phyloP scores from a whole-genome alignment of 2,329 filamentous ascomycete species.

The Emydomyces testavorans region DNA sequence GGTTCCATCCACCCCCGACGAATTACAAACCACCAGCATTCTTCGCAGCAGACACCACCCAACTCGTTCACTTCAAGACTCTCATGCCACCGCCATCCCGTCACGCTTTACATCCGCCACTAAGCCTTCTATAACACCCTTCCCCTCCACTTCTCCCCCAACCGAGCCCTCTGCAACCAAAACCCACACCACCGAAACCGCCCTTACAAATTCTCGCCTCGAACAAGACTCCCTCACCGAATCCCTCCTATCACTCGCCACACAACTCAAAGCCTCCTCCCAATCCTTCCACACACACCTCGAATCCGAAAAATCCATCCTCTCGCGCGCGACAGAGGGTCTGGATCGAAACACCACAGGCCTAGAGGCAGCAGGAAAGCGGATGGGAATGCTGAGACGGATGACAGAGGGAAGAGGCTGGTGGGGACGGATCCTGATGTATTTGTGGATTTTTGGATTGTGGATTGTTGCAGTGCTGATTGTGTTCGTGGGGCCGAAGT shows the following conservation, averaged over 20 bases:
- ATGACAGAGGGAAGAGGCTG: constrained; percentile 85
- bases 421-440: constrained; percentile 74
- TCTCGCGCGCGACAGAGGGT: constrained; percentile 59
- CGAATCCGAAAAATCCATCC: constrained; percentile 60
- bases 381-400: constrained; percentile 63
- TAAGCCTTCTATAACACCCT: constrained; percentile 16
- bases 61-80: constrained; percentile 13
- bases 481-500: constrained; percentile 77
- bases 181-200: constrained; percentile 49
- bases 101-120: constrained; percentile 9
- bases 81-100: constrained; percentile 14
- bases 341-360: constrained; percentile 64
- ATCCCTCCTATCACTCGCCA: constrained; percentile 70
- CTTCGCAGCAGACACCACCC: constrained; percentile 22
- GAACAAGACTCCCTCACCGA: constrained; percentile 76
- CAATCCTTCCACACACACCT: constrained; percentile 59
- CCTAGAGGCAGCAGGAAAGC: constrained; percentile 62
- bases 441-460: constrained; percentile 69
- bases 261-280: constrained; percentile 63
- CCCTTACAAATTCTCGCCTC: constrained; percentile 62
- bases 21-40: constrained; percentile 15
- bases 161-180: constrained; percentile 16
- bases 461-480: constrained; percentile 68
- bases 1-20: not conserved
- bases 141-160: constrained; percentile 13